These are phyloP conservation scores for Magnusiomyces magnusii DNA, from an alignment of 1,139 yeast genomes.

Conservation along the genomic window DNA sequence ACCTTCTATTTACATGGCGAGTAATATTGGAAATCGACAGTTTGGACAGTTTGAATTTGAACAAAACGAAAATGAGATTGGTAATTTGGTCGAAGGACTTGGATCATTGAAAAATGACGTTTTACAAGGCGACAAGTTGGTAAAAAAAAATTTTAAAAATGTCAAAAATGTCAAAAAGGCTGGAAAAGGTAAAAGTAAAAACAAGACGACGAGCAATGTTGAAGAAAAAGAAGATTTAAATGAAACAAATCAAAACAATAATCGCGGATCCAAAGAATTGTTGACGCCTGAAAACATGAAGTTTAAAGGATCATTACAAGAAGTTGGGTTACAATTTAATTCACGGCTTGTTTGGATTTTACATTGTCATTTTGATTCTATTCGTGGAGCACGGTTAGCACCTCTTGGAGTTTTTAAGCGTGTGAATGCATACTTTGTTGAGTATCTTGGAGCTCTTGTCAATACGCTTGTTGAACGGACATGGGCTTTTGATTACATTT, in stretches of 20 bases:
- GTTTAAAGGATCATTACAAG: conserved; percentile 9
- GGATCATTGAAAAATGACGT: not conserved
- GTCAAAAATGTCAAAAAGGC: no score
- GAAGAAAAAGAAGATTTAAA: no score
- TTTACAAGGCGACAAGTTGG: not conserved
- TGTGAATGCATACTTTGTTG: conserved; percentile 15
- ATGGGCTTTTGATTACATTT: conserved; percentile 15
- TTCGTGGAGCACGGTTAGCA: not conserved
- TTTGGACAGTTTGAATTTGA: no score
- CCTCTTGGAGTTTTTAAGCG: conserved; percentile 8
- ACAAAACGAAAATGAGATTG: no score
- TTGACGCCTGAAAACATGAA: conserved; percentile 1
- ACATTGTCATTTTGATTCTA: not conserved
- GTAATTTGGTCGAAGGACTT: no score
- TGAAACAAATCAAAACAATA: no score
- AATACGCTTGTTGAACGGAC: conserved; percentile 12
- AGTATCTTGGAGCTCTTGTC: conserved; percentile 14
- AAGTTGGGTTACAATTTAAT: conserved; percentile 11
- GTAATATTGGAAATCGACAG: no score
- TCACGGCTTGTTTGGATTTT: conserved; percentile 11
- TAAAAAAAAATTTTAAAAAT: no score
- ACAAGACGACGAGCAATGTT: no score
- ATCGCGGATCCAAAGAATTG: no score
- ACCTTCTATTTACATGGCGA: not conserved
- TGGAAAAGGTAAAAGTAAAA: no score